phyloP scores from a whole-genome alignment of 73 alveolate species.

The Tetrahymena thermophila region DNA sequence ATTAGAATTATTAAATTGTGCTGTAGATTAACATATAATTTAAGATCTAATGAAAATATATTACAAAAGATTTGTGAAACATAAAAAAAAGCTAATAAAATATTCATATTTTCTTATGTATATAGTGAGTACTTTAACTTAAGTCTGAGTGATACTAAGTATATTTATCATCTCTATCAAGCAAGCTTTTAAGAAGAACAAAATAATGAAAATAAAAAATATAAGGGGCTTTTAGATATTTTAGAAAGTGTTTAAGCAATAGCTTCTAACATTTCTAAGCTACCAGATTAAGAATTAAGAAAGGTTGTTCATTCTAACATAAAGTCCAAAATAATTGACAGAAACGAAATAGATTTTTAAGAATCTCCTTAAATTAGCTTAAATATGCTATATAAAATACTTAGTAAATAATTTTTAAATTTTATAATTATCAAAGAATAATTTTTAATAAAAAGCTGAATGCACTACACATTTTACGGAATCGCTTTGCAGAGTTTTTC shows the following conservation, averaged over 20 bases:
- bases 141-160: neutral
- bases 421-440: neutral
- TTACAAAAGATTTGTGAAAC: neutral
- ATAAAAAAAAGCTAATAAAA: neutral
- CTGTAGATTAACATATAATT: neutral
- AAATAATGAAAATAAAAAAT: neutral
- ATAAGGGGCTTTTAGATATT: neutral
- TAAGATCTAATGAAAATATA: neutral
- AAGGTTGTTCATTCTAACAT: neutral
- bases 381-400: neutral
- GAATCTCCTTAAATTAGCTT: neutral
- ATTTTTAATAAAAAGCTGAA: neutral
- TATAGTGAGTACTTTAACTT: neutral
- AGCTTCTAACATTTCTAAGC: neutral
- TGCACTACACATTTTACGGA: neutral
- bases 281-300: neutral
- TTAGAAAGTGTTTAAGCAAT: neutral
- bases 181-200: neutral
- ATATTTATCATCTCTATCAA: neutral
- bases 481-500: neutral
- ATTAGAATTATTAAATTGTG: neutral
- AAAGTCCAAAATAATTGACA: neutral
- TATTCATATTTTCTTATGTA: neutral
- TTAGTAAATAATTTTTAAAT: neutral
- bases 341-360: neutral